phyloP scores from a whole-genome alignment of 768 basidiomycete genomes.

The Leccinum disarticulatum region DNA sequence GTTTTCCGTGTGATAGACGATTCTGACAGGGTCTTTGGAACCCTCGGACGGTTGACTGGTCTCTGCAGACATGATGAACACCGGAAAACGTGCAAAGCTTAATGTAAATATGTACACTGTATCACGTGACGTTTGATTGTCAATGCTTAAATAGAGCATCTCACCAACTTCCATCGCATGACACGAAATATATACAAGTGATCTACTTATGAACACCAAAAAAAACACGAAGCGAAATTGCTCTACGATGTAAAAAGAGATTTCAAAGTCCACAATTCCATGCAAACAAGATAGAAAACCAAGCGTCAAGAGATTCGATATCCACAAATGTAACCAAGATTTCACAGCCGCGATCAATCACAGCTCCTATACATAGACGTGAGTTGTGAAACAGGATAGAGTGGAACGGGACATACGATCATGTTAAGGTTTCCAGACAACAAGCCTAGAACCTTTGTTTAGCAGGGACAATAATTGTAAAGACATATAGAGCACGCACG shows the following conservation, averaged over 20 bases:
- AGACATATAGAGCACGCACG: constrained; percentile 35
- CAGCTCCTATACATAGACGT: constrained; percentile 28
- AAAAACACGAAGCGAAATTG: constrained; percentile 7
- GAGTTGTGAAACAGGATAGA: not conserved
- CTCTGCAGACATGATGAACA: constrained; percentile 13
- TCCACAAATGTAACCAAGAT: not conserved
- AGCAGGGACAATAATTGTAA: constrained; percentile 11
- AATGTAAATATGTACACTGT: not conserved
- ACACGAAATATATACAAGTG: not conserved
- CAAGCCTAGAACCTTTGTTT: constrained; percentile 41
- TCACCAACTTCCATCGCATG: not conserved
- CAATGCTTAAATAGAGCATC: too few relatives aligned
- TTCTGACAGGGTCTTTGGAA: constrained; percentile 14
- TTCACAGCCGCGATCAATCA: constrained; percentile 16
- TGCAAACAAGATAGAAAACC: constrained; percentile 13
- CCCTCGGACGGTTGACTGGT: not conserved
- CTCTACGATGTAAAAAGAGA: constrained; percentile 14
- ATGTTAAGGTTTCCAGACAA: constrained; percentile 75
- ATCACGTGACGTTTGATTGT: not conserved
- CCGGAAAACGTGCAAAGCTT: not conserved
- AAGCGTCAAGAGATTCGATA: constrained; percentile 9
- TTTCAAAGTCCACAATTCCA: constrained; percentile 20
- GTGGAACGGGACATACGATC: constrained; percentile 46
- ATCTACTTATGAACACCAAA: constrained; percentile 6
- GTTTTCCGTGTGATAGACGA: constrained; percentile 39